phyloP scores from a whole-genome alignment of 192 early-diverging fungal genomes.

The Dissophora ornata region DNA sequence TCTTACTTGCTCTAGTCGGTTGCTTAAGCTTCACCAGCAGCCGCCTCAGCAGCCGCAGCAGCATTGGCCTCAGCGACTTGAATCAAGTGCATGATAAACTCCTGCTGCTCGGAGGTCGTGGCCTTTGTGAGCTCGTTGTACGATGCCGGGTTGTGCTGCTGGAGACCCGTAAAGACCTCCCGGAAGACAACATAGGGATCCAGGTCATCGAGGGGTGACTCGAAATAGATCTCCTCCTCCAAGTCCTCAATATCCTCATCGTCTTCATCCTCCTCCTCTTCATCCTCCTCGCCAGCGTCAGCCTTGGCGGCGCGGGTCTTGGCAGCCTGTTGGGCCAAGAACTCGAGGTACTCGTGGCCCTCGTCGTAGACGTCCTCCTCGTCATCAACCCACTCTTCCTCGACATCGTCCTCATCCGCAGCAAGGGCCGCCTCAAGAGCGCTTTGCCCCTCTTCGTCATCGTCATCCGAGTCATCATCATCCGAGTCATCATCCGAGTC shows the following conservation, averaged over 20 bases:
- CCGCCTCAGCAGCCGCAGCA: conserved; percentile 27
- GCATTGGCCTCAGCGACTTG: conserved; percentile 55
- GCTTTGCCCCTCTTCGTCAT: conserved; percentile 64
- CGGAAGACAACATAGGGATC: conserved; percentile 80
- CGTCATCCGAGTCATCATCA: conserved; percentile 62
- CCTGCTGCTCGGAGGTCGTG: conserved; percentile 61
- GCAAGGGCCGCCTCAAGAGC: conserved; percentile 39
- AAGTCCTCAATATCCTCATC: conserved; percentile 74
- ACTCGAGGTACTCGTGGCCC: conserved; percentile 58
- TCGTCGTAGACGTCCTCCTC: conserved; percentile 62
- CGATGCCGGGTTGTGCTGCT: conserved; percentile 66
- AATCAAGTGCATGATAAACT: conserved; percentile 60
- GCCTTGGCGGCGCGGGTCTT: conserved; percentile 58
- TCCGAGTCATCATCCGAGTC: conserved; percentile 38
- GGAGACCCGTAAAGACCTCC: conserved; percentile 70
- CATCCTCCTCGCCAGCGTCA: conserved; percentile 55
- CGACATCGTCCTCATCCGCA: conserved; percentile 57
- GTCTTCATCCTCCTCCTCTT: conserved; percentile 68
- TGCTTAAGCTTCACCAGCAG: conserved; percentile 19
- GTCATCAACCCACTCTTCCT: conserved; percentile 69
- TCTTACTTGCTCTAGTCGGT: not conserved
- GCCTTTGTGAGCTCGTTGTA: conserved; percentile 69
- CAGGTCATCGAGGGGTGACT: conserved; percentile 82
- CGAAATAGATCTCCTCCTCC: conserved; percentile 81
- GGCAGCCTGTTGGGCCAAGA: conserved; percentile 55